These are phyloP conservation scores for Petunia axillaris DNA, from an alignment of 257 asterid genomes.

Conservation along the genomic window DNA sequence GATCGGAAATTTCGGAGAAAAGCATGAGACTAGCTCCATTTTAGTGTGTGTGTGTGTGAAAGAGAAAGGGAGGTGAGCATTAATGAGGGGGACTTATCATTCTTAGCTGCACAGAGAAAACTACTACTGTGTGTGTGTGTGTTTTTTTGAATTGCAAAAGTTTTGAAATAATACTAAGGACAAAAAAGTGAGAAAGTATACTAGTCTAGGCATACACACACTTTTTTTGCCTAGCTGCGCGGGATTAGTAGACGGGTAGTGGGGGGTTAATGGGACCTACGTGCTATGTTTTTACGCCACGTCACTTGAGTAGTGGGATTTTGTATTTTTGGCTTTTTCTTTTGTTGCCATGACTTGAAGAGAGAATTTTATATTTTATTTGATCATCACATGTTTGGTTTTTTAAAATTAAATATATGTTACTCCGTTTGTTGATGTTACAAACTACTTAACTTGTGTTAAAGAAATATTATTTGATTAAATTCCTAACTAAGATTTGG, in stretches of 20 bases:
- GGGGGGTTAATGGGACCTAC: constrained; percentile 22
- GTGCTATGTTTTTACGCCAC: constrained; percentile 9
- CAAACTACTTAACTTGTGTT: no score
- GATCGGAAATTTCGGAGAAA: constrained; percentile 64
- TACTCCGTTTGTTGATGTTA: no score
- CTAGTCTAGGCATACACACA: no score
- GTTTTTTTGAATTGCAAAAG: constrained; percentile 46
- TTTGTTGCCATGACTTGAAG: constrained; percentile 15
- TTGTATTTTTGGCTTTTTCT: no score
- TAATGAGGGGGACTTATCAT: constrained; percentile 34
- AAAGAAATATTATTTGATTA: no score
- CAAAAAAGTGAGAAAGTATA: constrained; percentile 33
- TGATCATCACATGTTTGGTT: neutral
- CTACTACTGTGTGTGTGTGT: neutral
- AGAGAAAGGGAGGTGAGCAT: constrained; percentile 35
- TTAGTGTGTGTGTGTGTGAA: constrained; percentile 27
- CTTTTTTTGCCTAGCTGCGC: neutral
- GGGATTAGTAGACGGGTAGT: neutral
- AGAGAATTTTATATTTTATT: neutral
- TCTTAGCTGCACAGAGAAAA: neutral
- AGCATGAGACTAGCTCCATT: constrained; percentile 40
- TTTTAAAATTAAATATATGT: neutral
- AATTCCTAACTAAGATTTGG: no score
- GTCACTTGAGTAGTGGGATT: neutral
- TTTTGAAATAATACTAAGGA: constrained; percentile 23